Evolutionary conservation across 495 filamentous ascomycete genomes (phyloP).

Genomic region (Neurospora sp.): DNA sequence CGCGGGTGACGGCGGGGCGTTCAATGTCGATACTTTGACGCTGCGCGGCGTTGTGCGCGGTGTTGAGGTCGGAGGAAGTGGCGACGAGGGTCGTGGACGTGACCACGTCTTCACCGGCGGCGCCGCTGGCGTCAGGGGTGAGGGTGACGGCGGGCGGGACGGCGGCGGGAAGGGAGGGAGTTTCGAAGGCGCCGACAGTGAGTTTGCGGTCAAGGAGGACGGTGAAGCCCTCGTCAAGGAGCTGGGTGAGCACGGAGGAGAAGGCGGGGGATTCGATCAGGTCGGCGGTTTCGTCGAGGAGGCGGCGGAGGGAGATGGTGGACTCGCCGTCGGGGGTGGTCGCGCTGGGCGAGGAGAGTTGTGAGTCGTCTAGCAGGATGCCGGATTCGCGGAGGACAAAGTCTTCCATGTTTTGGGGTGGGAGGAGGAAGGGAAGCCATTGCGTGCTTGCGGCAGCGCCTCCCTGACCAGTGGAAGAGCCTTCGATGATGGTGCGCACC

Average conservation of each 20-base stretch:
- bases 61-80: background rate
- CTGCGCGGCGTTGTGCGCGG: background rate
- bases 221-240: slow-evolving; percentile 81
- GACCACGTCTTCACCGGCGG: background rate
- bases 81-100: background rate
- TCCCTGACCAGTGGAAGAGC: slow-evolving; percentile 48
- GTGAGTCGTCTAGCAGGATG: slow-evolving; percentile 46
- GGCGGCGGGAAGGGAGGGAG: slow-evolving; percentile 35
- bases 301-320: slow-evolving; percentile 57
- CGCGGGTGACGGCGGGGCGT: slow-evolving; percentile 39
- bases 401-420: slow-evolving; percentile 63
- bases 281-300: slow-evolving; percentile 95
- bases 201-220: slow-evolving; percentile 71
- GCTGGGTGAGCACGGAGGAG: slow-evolving; percentile 66
- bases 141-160: background rate
- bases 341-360: background rate
- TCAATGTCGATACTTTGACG: slow-evolving; percentile 25
- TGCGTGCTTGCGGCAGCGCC: slow-evolving; percentile 34
- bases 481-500: slow-evolving; percentile 77
- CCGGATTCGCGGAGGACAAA: slow-evolving; percentile 77
- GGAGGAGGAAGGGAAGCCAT: slow-evolving; percentile 83
- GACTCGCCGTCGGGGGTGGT: slow-evolving; percentile 18
- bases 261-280: slow-evolving; percentile 90
- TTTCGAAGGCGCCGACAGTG: slow-evolving; percentile 64
- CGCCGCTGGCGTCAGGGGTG: background rate